These are phyloP conservation scores for Onygenales sp. DNA, from an alignment of 2,329 filamentous ascomycete species.

Conservation along the genomic window DNA sequence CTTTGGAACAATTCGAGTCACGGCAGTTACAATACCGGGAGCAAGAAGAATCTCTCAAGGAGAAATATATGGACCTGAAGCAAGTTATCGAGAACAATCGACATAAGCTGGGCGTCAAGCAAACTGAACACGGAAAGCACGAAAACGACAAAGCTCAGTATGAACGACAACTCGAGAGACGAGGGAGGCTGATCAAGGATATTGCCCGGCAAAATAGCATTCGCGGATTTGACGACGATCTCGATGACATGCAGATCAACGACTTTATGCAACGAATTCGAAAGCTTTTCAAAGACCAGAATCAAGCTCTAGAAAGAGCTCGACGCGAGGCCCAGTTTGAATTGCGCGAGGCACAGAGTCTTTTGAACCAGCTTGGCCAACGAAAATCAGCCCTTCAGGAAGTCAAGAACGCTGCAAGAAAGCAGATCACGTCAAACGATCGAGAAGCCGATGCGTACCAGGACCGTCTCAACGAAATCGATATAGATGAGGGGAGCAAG, in stretches of 20 bases:
- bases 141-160: slow-evolving; percentile 82
- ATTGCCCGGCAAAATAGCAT: slow-evolving; percentile 69
- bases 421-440: slow-evolving; percentile 65
- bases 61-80: slow-evolving; percentile 56
- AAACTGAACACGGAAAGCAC: slow-evolving; percentile 54
- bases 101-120: slow-evolving; percentile 28
- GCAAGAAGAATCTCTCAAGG: slow-evolving; percentile 53
- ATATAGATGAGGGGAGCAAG: slow-evolving; percentile 76
- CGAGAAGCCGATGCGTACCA: slow-evolving; percentile 59
- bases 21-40: slow-evolving; percentile 56
- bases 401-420: slow-evolving; percentile 62
- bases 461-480: slow-evolving; percentile 58
- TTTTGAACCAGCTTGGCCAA: slow-evolving; percentile 64
- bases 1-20: slow-evolving; percentile 68
- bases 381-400: slow-evolving; percentile 63
- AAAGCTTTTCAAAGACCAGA: slow-evolving; percentile 68
- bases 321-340: slow-evolving; percentile 67
- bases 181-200: slow-evolving; percentile 66
- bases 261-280: slow-evolving; percentile 71
- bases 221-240: slow-evolving; percentile 70
- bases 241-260: slow-evolving; percentile 63
- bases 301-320: slow-evolving; percentile 63
- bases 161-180: slow-evolving; percentile 64
- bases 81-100: slow-evolving; percentile 40
- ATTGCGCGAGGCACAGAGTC: slow-evolving; percentile 59